Evolutionary conservation across 2,329 filamentous ascomycete species (phyloP).

Genomic region (Lithohypha guttulata): DNA sequence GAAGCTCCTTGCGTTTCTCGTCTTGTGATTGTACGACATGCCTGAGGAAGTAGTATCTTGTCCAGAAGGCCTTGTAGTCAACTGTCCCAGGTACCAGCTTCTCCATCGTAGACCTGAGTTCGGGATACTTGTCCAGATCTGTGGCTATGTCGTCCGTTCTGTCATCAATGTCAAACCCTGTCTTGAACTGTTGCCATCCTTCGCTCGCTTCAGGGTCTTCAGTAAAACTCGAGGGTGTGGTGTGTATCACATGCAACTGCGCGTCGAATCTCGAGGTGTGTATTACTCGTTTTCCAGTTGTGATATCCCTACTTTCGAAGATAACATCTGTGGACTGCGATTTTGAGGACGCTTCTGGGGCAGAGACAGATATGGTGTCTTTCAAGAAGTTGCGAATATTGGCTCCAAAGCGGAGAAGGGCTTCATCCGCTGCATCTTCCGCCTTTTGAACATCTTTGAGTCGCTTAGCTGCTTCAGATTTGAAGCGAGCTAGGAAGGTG

Average conservation of each 20-base stretch:
- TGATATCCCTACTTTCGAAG: conserved; percentile 87
- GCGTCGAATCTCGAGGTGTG: conserved; percentile 92
- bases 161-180: conserved; percentile 65
- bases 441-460: conserved; percentile 82
- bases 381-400: conserved; percentile 82
- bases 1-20: conserved; percentile 71
- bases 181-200: conserved; percentile 57
- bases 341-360: conserved; percentile 45
- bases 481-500: conserved; percentile 64
- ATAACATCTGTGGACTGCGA: conserved; percentile 51
- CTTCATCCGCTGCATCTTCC: conserved; percentile 93
- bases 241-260: conserved; percentile 91
- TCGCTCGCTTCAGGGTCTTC: conserved; percentile 54
- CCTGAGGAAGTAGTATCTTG: conserved; percentile 85
- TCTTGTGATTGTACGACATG: conserved; percentile 91
- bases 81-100: conserved; percentile 86
- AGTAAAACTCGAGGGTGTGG: conserved; percentile 66
- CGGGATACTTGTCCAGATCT: conserved; percentile 76
- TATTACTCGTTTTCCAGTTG: conserved; percentile 78
- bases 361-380: conserved; percentile 80
- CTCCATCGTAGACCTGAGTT: conserved; percentile 84
- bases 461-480: conserved; percentile 65
- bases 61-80: conserved; percentile 86
- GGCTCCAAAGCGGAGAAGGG: conserved; percentile 77
- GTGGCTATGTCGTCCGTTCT: conserved; percentile 74